A percentile compares a stretch with the other conserved stretches of the same genome.
phyloP scores from a whole-genome alignment of 345 rosid genomes.

The Syzygium oleosum region DNA sequence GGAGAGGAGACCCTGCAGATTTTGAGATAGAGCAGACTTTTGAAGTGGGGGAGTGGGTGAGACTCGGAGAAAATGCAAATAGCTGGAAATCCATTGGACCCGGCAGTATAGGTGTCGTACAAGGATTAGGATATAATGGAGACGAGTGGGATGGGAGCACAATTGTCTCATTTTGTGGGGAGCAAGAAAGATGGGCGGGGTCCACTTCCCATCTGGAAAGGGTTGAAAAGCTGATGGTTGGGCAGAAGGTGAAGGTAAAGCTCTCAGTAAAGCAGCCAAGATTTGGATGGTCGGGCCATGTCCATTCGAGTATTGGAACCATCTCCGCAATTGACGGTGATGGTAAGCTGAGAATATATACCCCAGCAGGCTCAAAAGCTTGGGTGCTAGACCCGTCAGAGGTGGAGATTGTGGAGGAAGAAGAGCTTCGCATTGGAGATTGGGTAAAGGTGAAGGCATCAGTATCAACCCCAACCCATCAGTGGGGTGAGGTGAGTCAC shows the following conservation, averaged over 20 bases:
- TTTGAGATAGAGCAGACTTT: constrained; percentile 63
- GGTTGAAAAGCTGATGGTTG: constrained; percentile 45
- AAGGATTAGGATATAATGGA: constrained; percentile 73
- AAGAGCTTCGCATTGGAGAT: constrained; percentile 72
- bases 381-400: constrained; percentile 99
- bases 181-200: constrained; percentile 93
- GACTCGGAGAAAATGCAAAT: constrained; percentile 43
- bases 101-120: constrained; percentile 78
- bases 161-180: constrained; percentile 75
- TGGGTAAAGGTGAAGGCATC: constrained; percentile 77
- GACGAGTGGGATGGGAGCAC: constrained; percentile 84
- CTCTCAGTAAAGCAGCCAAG: constrained; percentile 80
- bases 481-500: constrained; percentile 96
- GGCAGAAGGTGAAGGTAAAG: constrained; percentile 77
- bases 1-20: constrained; percentile 96
- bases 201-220: constrained; percentile 60
- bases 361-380: constrained; percentile 80
- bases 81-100: constrained; percentile 78
- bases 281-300: constrained; percentile 95
- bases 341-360: constrained; percentile 88
- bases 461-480: constrained; percentile 65
- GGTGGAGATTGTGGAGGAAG: constrained; percentile 76
- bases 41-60: constrained; percentile 97
- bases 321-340: constrained; percentile 88
- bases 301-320: constrained; percentile 69